Conservation (phyloP, 345 rosid genomes). For the Populus simonii region DNA sequence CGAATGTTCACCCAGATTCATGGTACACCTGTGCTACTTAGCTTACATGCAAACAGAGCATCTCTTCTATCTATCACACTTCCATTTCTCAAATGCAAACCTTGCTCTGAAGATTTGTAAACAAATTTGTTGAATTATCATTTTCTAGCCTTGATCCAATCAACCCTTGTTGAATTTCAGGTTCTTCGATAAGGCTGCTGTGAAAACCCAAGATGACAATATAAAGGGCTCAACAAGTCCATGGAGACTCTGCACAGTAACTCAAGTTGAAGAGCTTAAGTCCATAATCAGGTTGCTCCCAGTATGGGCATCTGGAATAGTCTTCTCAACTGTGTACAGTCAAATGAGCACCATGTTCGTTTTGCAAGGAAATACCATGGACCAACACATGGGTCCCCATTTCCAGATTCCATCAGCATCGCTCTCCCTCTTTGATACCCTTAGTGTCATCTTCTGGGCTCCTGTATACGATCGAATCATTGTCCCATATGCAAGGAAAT, state of each 20-base stretch:
- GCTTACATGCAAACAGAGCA: neutral
- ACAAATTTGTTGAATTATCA: neutral
- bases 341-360: constrained; percentile 96
- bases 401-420: constrained; percentile 91
- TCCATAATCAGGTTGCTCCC: constrained; percentile 73
- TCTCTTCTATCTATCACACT: neutral
- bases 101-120: neutral
- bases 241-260: constrained; percentile 86
- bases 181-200: constrained; percentile 94
- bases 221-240: constrained; percentile 45
- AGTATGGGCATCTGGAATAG: constrained; percentile 86
- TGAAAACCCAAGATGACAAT: constrained; percentile 49
- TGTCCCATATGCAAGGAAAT: constrained; percentile 56
- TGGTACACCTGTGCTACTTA: neutral
- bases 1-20: neutral
- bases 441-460: constrained; percentile 88
- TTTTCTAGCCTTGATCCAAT: neutral
- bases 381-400: constrained; percentile 73
- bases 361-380: constrained; percentile 88
- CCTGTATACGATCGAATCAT: constrained; percentile 72
- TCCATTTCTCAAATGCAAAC: neutral
- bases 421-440: constrained; percentile 73
- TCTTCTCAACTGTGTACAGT: constrained; percentile 72
- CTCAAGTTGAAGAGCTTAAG: constrained; percentile 93
- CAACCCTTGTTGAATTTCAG: constrained; percentile 28